Conservation (phyloP, 768 basidiomycete genomes). For the Russula sp. region DNA sequence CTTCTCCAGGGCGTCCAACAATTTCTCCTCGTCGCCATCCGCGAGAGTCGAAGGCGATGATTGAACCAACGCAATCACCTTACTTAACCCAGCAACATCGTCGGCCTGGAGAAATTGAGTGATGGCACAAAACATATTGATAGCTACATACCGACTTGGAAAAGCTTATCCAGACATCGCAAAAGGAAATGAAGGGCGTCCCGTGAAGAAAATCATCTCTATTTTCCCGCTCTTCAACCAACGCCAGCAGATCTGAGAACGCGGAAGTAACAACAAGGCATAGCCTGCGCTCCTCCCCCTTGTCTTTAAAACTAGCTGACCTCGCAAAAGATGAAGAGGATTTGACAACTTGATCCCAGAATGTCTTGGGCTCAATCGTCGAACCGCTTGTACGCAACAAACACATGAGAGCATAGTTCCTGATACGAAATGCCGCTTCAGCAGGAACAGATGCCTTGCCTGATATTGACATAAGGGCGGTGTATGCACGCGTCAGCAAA, state of each 20-base stretch:
- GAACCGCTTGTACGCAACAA: conserved; percentile 43
- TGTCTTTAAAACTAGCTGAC: conserved; percentile 2
- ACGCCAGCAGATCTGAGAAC: conserved; percentile 40
- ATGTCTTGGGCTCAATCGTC: conserved; percentile 44
- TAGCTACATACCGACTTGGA: conserved; percentile 50
- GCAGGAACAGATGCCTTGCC: conserved; percentile 22
- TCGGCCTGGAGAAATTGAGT: conserved; percentile 35
- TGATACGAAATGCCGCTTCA: conserved; percentile 33
- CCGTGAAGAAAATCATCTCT: conserved; percentile 41
- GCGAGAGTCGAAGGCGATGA: conserved; percentile 6
- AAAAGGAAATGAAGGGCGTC: conserved; percentile 52
- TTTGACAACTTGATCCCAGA: conserved; percentile 67
- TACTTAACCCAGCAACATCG: conserved; percentile 33
- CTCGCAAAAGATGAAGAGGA: conserved; percentile 40
- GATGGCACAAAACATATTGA: not conserved
- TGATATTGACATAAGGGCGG: conserved; percentile 37
- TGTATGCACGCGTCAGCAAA: conserved; percentile 56
- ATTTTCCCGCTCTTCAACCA: conserved; percentile 36
- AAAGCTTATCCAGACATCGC: conserved; percentile 66
- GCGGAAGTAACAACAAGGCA: conserved; percentile 35
- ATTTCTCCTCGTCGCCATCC: conserved; percentile 7
- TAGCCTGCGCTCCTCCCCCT: conserved; percentile 14
- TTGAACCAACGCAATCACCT: conserved; percentile 11
- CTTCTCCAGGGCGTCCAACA: conserved; percentile 12
- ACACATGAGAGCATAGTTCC: conserved; percentile 42